Base-by-base conservation (phyloP, 2,329 filamentous ascomycete species). In the Trichophyton mentagrophytes region DNA sequence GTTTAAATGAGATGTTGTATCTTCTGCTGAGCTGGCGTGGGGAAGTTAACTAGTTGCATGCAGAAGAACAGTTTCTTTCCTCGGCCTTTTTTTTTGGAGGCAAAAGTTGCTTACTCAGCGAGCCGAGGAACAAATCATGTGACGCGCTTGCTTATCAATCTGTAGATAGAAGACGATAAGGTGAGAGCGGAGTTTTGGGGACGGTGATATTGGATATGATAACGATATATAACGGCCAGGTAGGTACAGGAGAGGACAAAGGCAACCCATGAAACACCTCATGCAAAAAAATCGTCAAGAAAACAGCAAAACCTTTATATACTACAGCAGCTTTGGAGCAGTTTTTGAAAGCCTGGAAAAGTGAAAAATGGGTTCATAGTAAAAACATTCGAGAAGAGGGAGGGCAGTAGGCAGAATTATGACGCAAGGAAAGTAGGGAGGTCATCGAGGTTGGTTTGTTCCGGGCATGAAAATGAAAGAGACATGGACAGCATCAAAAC, bases 271-370 rank as follows among this genome's bases (percentile, higher is more conserved):
- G 17, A 38, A 15, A 36, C 25, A 38, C 13, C 25, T 3, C 15
- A 55, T 55, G 51, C 25, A 55, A 55, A 20, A 13, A 38, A 55
- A n/a, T 55, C 27, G 33, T 55, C 30, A 55, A 9, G 15, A 36
- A 33, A 55, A 55, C 51, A 38, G 27, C 25, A 55, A 55, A 20
- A 11, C 51, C 51, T 55, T 55, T 55, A 55, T 55, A 55, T 55
- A 55, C 51, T 55, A 55, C 51, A 55, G 51, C 17, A 36, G 51
- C n/a, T 55, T 33, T 7, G n/a, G 11, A 55, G 7, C 51, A 55
- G 11, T 55, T 55, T 55, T 55, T 55, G 30, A 55, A 55, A 55
- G 22, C 13, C 9, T 15, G 46, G 25, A 53, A 20, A 9, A 7
- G 33, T n/a, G 33, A 55, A 8, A 36, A 27, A 38, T 8, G 9